A percentile compares a stretch with the other conserved stretches of the same genome.
phyloP scores from a whole-genome alignment of 1,139 yeast species.

The Magnusiomyces magnusii region DNA sequence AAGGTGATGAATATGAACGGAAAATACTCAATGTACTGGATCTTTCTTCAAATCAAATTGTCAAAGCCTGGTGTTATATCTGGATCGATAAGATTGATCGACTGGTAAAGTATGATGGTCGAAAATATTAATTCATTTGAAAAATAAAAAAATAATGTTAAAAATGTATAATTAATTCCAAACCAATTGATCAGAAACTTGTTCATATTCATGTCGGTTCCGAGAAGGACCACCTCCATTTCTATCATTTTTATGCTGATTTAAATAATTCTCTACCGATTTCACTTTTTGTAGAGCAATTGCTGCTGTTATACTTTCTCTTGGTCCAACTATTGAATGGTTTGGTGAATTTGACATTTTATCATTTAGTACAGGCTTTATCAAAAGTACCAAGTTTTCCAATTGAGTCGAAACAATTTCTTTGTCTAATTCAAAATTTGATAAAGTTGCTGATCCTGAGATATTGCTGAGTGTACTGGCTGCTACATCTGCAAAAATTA shows the following conservation, averaged over 20 bases:
- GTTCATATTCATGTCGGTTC: background rate
- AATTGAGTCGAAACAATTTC: background rate
- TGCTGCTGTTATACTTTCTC: slow-evolving; percentile 2
- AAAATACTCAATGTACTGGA: slow-evolving; percentile 22
- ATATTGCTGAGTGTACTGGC: background rate
- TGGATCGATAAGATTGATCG: slow-evolving; percentile 21
- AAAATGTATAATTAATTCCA: background rate
- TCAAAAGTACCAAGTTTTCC: background rate
- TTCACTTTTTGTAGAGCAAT: slow-evolving; percentile 4
- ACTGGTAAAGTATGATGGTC: background rate
- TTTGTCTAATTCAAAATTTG: background rate
- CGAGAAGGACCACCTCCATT: background rate
- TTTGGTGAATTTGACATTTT: background rate
- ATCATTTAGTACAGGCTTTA: background rate
- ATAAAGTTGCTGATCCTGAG: background rate
- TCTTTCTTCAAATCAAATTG: slow-evolving; percentile 11
- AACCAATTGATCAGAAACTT: background rate
- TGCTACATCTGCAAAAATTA: background rate
- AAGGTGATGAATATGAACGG: slow-evolving; percentile 30
- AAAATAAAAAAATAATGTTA: too few relatives aligned
- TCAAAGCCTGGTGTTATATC: slow-evolving; percentile 21
- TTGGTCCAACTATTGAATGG: background rate
- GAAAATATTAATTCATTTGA: background rate
- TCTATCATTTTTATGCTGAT: background rate
- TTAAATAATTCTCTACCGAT: slow-evolving; percentile 1